phyloP scores from a whole-genome alignment of 495 filamentous ascomycete species.

The Entonaema liquescens region DNA sequence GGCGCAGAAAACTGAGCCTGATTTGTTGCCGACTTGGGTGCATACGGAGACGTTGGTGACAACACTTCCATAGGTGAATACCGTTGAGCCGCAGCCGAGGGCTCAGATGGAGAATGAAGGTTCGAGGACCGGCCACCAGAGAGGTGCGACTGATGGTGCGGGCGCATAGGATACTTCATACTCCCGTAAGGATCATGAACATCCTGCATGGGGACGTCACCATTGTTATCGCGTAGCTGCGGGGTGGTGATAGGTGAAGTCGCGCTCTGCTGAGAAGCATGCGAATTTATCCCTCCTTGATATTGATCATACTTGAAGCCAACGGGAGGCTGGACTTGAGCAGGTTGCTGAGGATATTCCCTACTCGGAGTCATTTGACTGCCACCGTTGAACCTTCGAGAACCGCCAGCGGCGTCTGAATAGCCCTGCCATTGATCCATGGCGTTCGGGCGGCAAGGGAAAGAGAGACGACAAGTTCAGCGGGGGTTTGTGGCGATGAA shows the following conservation, averaged over 20 bases:
- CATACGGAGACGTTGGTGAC: conserved; percentile 63
- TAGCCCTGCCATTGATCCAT: conserved; percentile 69
- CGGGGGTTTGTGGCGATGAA: conserved; percentile 8
- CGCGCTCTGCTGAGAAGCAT: conserved; percentile 63
- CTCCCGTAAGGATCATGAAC: conserved; percentile 81
- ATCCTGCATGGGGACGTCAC: conserved; percentile 92
- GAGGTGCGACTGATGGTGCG: conserved; percentile 68
- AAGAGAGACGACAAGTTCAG: conserved; percentile 13
- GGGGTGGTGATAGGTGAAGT: conserved; percentile 72
- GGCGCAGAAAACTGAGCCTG: conserved; percentile 54
- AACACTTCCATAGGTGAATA: conserved; percentile 95
- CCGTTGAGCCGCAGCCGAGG: conserved; percentile 83
- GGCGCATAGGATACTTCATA: conserved; percentile 80
- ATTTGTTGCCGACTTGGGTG: conserved; percentile 49
- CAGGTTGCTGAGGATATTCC: conserved; percentile 59
- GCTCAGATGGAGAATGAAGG: conserved; percentile 73
- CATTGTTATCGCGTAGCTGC: conserved; percentile 76
- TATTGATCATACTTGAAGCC: conserved; percentile 81
- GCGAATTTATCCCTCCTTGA: conserved; percentile 65
- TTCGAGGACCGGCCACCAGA: conserved; percentile 54
- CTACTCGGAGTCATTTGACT: conserved; percentile 55
- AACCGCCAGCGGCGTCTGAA: conserved; percentile 54
- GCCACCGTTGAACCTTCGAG: conserved; percentile 61
- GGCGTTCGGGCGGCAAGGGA: conserved; percentile 45
- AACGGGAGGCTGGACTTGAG: conserved; percentile 67